Conservation (phyloP, 768 basidiomycete species). For the Serendipita vermifera region DNA sequence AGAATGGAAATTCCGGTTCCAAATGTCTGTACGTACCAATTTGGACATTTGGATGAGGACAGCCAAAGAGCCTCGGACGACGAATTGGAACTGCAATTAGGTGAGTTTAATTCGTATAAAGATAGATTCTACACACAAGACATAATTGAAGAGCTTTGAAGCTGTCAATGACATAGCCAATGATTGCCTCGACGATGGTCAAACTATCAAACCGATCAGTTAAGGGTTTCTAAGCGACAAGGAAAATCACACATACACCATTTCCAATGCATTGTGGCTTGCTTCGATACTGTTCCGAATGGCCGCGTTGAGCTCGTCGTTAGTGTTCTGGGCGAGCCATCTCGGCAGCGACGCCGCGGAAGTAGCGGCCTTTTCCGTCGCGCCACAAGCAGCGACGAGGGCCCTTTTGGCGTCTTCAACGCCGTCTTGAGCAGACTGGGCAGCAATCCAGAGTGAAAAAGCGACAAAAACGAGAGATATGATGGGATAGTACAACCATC, state of each 20-base stretch:
- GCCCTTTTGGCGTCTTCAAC: conserved; percentile 58
- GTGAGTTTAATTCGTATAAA: background rate
- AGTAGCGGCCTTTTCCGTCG: conserved; percentile 72
- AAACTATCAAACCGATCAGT: conserved; percentile 57
- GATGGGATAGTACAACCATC: conserved; percentile 85
- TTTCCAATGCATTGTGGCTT: conserved; percentile 32
- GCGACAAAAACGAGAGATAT: conserved; percentile 79
- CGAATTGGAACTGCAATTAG: conserved; percentile 47
- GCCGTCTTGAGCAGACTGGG: conserved; percentile 51
- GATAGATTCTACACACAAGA: conserved; percentile 92
- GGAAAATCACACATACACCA: background rate
- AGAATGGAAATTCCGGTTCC: background rate
- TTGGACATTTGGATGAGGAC: conserved; percentile 72
- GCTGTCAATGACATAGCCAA: conserved; percentile 82
- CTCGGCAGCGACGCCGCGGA: conserved; percentile 75
- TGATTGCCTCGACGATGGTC: conserved; percentile 73
- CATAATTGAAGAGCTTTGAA: conserved; percentile 87
- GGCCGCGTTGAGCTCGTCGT: conserved; percentile 61
- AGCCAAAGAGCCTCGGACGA: conserved; percentile 65
- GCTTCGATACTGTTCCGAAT: conserved; percentile 68
- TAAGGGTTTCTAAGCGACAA: no score
- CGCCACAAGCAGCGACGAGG: conserved; percentile 68
- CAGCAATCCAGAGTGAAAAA: conserved; percentile 66
- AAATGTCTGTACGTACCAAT: conserved; percentile 40
- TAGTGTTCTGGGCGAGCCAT: conserved; percentile 75